Evolutionary conservation across 371 early-diverging fungal genomes (phyloP).

Genomic region (Mycotypha africana): DNA sequence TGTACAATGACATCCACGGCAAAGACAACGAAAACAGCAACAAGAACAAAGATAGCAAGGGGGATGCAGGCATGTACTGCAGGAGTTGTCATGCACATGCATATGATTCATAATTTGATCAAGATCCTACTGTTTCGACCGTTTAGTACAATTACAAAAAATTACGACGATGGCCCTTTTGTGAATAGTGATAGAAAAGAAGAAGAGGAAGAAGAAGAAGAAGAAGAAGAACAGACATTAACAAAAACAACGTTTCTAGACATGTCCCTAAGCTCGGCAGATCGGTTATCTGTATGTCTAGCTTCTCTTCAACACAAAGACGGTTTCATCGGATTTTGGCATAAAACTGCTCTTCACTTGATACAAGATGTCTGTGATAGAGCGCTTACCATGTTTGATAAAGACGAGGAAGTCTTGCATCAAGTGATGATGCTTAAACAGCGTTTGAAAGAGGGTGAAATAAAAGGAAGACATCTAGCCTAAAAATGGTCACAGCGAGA

Average conservation of each 20-base stretch:
- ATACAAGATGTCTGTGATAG: conserved; percentile 24
- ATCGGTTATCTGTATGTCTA: conserved; percentile 21
- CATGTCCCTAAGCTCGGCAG: conserved; percentile 25
- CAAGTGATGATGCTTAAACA: conserved; percentile 7
- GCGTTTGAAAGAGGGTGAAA: conserved; percentile 3
- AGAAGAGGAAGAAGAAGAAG: conserved; percentile 1
- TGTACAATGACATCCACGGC: too few species aligned
- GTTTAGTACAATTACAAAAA: conserved; percentile 18
- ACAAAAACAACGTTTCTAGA: conserved; percentile 42
- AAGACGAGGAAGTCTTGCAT: conserved; percentile 26
- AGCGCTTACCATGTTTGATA: conserved; percentile 23
- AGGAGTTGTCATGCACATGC: conserved; percentile 20
- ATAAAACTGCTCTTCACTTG: conserved; percentile 9
- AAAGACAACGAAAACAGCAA: too few species aligned
- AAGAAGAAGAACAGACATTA: conserved; percentile 25
- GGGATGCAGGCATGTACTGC: not conserved
- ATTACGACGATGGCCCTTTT: conserved; percentile 2
- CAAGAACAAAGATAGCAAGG: too few species aligned
- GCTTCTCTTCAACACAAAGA: not conserved
- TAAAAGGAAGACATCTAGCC: not conserved
- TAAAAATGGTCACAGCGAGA: too few species aligned
- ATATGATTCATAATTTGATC: conserved; percentile 29
- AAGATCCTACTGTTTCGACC: conserved; percentile 39
- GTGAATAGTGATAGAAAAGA: too few species aligned
- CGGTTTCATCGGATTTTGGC: conserved; percentile 13